Base-by-base conservation (phyloP, 345 rosid genomes). In the Ceriops tagal region DNA sequence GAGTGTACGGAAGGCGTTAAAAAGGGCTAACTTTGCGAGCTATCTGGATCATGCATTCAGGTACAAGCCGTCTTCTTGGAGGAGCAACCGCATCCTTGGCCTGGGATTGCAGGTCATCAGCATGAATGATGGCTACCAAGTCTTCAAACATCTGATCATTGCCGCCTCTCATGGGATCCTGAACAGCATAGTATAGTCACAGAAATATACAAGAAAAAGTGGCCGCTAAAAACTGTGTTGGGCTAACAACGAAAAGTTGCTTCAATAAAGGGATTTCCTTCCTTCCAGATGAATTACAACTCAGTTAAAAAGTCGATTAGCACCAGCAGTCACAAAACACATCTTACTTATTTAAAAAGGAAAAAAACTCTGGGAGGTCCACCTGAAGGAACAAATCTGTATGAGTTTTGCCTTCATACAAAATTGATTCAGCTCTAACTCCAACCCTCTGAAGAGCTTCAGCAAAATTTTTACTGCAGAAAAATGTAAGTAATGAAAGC, bases 141-240 rank as follows among this genome's bases (percentile, higher is more conserved):
- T 87, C 98, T 85, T 92, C 96, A 71, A 90, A 87, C 93, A 95
- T 78, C 55, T 81, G 84, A 72, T 95, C 99, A 69, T 49, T 81
- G 19, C 97, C 99, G 34, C 99, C 99, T 77, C 99, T 87, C 99
- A 95, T 90, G 19, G 98, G 99, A 83, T 92, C 99, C 99, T 95
- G 80, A 57, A 21, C 49, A 43, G 49, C 49, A 13, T 43, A 13
- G 15, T 39, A 10, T 10, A 9, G 49, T 43, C 49, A 43, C 18
- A 43, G 49, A 43, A 13, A 43, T 3, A 13, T 43, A 15, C 49
- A 0, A 13, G 16, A 16, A 3, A 43, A 43, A 11, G 49, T 43
- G 46, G 15, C 19, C 18, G 3, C 49, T 43, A 43, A 13, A 43
- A 43, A 43, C 49, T 11, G 49, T 13, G 15, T 43, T 43, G 19